Evolutionary conservation across 73 alveolate species (phyloP).

Genomic region (Breviolum minutum): DNA sequence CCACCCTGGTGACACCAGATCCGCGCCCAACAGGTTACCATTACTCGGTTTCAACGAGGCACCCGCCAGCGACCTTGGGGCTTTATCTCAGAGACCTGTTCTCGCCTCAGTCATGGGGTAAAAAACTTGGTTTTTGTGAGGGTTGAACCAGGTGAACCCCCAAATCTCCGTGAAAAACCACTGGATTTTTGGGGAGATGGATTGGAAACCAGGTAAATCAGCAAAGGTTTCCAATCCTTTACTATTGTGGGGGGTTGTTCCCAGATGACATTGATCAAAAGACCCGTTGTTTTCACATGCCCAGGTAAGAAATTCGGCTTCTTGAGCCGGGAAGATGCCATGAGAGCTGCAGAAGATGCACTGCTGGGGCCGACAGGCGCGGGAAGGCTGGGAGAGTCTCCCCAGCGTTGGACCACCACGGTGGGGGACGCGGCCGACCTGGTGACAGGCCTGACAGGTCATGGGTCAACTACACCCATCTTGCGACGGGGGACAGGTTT

Average conservation of each 20-base stretch:
- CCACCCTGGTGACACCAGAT: too few relatives aligned
- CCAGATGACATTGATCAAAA: neutral
- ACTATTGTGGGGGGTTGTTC: neutral
- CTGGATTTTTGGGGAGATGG: neutral
- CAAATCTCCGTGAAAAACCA: too few relatives aligned
- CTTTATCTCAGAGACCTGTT: slow-evolving; percentile 78
- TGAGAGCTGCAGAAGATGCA: slow-evolving; percentile 90
- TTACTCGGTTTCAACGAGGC: slow-evolving; percentile 60
- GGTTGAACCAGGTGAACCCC: too few relatives aligned
- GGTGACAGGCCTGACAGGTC: too few relatives aligned
- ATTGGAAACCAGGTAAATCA: neutral
- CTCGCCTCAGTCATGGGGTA: slow-evolving; percentile 24
- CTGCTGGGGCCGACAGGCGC: slow-evolving; percentile 89
- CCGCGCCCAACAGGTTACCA: slow-evolving; percentile 66
- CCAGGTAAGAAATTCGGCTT: slow-evolving; percentile 78
- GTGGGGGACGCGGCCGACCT: too few relatives aligned
- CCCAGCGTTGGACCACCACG: neutral
- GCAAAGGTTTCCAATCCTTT: neutral
- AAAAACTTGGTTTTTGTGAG: too few relatives aligned
- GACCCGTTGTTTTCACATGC: neutral
- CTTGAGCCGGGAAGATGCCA: slow-evolving; percentile 81
- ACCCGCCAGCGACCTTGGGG: slow-evolving; percentile 92
- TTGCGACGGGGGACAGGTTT: too few relatives aligned
- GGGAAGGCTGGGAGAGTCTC: slow-evolving; percentile 18
- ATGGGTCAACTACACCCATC: too few relatives aligned